Evolutionary conservation across 108 stramenopile species (phyloP).

Genomic region (Mayamaea pseudoterrestris): DNA sequence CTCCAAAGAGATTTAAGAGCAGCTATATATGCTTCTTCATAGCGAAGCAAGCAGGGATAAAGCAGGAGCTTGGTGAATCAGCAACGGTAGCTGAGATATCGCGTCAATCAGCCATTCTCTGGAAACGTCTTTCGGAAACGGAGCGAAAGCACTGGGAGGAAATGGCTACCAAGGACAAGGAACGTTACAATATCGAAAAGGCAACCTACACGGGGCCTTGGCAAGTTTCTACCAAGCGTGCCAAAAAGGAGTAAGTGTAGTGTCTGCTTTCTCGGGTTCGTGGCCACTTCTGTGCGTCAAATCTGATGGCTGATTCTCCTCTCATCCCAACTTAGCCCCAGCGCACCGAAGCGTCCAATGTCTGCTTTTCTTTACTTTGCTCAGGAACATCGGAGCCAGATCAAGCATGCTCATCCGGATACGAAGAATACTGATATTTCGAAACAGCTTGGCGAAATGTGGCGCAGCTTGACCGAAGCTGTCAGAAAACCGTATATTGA

Average conservation of each 20-base stretch:
- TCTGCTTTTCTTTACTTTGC: slow-evolving; percentile 36
- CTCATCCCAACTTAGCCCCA: not conserved
- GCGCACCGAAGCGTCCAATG: slow-evolving; percentile 42
- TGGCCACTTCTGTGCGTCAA: not conserved
- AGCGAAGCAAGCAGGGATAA: slow-evolving; percentile 35
- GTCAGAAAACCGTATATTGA: slow-evolving; percentile 26
- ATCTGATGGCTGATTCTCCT: not conserved
- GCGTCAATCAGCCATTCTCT: slow-evolving; percentile 33
- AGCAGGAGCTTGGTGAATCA: slow-evolving; percentile 36
- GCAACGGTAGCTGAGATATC: slow-evolving; percentile 31
- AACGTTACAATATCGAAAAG: slow-evolving; percentile 37
- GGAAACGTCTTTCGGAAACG: slow-evolving; percentile 16
- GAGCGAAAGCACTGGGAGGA: slow-evolving; percentile 39
- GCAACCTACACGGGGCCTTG: slow-evolving; percentile 38
- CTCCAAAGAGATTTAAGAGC: slow-evolving; percentile 50
- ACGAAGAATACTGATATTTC: slow-evolving; percentile 52
- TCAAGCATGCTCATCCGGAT: slow-evolving; percentile 30
- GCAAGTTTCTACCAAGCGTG: slow-evolving; percentile 33
- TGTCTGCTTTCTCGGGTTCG: not conserved
- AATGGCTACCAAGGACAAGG: slow-evolving; percentile 42
- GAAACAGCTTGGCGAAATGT: slow-evolving; percentile 25
- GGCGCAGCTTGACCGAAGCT: slow-evolving; percentile 27
- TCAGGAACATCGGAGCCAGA: slow-evolving; percentile 11
- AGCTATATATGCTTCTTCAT: slow-evolving; percentile 55
- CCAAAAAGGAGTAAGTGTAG: slow-evolving; percentile 27